A percentile compares a stretch with the other conserved stretches of the same genome.
Conservation (phyloP, 257 asterid genomes). For the Oldenlandia corymbosa region DNA sequence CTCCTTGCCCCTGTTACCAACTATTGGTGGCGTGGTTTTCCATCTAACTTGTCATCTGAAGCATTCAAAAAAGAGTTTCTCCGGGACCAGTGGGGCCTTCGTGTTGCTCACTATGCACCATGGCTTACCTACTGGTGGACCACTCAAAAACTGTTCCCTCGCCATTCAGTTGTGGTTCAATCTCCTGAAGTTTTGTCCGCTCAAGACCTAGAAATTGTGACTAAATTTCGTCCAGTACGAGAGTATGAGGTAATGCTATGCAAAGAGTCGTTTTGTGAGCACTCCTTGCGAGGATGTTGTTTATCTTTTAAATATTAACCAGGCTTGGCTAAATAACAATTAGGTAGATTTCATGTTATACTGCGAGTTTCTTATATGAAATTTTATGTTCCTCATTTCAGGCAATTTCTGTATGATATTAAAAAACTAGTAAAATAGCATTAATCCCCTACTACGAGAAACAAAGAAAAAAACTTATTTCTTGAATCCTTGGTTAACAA, state of each 20-base stretch:
- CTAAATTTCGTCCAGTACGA: slow-evolving; percentile 11
- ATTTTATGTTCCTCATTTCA: background rate
- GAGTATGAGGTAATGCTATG: slow-evolving; percentile 13
- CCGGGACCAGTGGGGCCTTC: slow-evolving; percentile 75
- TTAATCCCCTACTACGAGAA: background rate
- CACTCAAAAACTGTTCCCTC: slow-evolving; percentile 77
- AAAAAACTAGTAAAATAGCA: background rate
- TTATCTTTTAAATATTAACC: background rate
- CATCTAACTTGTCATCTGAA: slow-evolving; percentile 56
- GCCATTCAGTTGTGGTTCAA: slow-evolving; percentile 27
- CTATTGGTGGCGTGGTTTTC: slow-evolving; percentile 83
- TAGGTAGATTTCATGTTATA: no score
- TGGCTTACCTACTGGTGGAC: slow-evolving; percentile 95
- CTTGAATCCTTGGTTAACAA: background rate
- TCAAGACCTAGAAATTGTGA: slow-evolving; percentile 53
- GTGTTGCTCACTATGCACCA: slow-evolving; percentile 67
- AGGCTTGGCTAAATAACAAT: background rate
- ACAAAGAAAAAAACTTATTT: no score
- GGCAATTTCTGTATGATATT: background rate
- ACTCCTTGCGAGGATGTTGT: background rate
- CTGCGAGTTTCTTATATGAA: no score
- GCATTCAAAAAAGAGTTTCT: slow-evolving; percentile 38
- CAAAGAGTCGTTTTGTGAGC: background rate
- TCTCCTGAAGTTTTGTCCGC: slow-evolving; percentile 31
- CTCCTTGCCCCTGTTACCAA: slow-evolving; percentile 70